Base-by-base conservation (phyloP, 257 asterid genomes). In the Handroanthus guayacan region DNA sequence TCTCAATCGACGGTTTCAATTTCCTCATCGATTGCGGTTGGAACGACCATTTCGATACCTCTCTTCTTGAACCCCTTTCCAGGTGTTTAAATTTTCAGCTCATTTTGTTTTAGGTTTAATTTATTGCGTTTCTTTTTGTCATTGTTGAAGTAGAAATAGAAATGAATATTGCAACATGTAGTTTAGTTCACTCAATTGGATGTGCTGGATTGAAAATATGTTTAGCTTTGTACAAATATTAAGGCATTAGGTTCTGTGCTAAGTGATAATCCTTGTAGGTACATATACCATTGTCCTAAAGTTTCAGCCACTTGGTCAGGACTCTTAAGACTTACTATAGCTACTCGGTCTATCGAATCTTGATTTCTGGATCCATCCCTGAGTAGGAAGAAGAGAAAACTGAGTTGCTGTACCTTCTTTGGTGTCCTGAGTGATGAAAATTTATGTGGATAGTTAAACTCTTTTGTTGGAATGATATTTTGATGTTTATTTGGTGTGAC, bases 41-140 rank as follows among this genome's bases (percentile, higher is more conserved):
- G 99, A 95, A 92, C 75, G 99, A 95, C 98, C 97, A 91, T 20
- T 95, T 95, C 60, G 97, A 95, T n/a, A 68, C 89, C 72, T 89
- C 99, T 13, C 89, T 95, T 55, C 98, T 95, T 9, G 89, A 91
- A 79, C 97, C 99, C 58, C 94, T 95, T 20, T 86, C 98, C 85
- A 95, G 97, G 99, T 94, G 5, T 44, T 74, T 56, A 13, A 4
- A 50, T 48, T 62, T 50, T 38, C 34, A 5, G n/a, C 18, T 44
- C 37, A 43, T 54, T 55, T 45, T 25, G 17, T 44, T 62, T 14
- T 48, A 25, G 48, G 25, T 70, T 75, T 2, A 48, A 5, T 51
- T 75, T 45, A 25, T 70, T 77, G 41, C 64, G 1, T 44, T 13
- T 20, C 56, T 11, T 55, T 54, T 50, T 10, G 39, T 50, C 75